Evolutionary conservation across 306 rosid genomes (phyloP), one percentile per base, ranked within the genome.

Genomic region (Fragaria ananassa): DNA sequence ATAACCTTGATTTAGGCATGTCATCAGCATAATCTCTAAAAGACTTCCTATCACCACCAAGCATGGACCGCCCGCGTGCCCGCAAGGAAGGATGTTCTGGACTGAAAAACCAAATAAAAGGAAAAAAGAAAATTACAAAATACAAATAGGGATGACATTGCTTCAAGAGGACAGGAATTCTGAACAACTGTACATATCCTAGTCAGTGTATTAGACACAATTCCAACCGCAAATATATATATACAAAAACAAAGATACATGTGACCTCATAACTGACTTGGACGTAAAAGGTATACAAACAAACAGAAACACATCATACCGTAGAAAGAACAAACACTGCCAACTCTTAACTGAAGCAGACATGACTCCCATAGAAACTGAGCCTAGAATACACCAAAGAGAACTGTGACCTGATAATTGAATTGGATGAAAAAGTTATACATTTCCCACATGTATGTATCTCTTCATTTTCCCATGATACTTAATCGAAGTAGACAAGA

Each of bases 1-100:
- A 60, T 75, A 85, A 96, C 99, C 99, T 96, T 87, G 98, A 88
- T 70, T 93, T 79, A 71, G 99, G 86, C 75, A 87, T 88, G 65
- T 88, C 99, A 86, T 92, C 98, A 68, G 91, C 78, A 88, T 84
- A 96, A 73, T 86, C 98, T 91, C 88, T 84, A 83, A 92, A 88
- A 73, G 88, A 64, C 80, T 89, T 85, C 90, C 91, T 85, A 81
- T 89, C 98, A 82, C 99, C 98, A 80, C 99, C 84, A 79, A 96
- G 99, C 89, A 96, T 86, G 79, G 99, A 96, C 82, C 90, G 92
- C 42, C 88, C 96, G 76, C 96, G 97, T 75, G 90, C 91, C 81
- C 90, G 92, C 67, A 89, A 77, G 64, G 96, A 96, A 74, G 99
- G 98, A 80, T 96, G 98, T 82, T 96, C 99, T 74, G 98, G 98